Evolutionary conservation across 2,329 filamentous ascomycete species (phyloP), one percentile per base, ranked within the genome.

Genomic region (Colletotrichum sp.): DNA sequence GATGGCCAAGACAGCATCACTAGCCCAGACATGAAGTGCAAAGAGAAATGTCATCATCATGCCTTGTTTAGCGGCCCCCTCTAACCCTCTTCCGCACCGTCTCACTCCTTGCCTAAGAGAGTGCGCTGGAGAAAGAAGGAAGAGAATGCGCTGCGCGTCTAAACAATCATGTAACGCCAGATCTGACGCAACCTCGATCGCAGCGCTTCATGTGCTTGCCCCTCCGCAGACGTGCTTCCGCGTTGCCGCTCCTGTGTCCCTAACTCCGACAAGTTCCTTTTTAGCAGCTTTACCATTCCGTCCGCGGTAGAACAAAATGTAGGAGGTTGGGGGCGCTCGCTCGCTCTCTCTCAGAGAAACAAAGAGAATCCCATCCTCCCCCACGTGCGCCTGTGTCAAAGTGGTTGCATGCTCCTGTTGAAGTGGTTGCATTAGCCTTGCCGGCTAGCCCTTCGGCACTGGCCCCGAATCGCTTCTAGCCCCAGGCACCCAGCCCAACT

Each of bases 401-500:
- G 73, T 64, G 73, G 73, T 65, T 76, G 63, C 72, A 72, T 67
- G n/a, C 30, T 71, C 18, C 21, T 62, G 62, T 72, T 49, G 62
- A 75, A 67, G 72, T 62, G 68, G 62, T 72, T 75, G 73, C 73
- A 73, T 76, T 76, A 76, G 73, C 69, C 73, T 76, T 76, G 64
- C 73, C 70, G 70, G 59, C 57, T 30, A 55, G 24, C 30, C 57
- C 28, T 44, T 73, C 64, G 73, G 73, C 69, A 72, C 55, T 69
- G 64, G 70, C n/a, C 32, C 70, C 73, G 73, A 68, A 32, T 49
- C 39, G 30, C n/a, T 52, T 28, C 32, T 44, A 36, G 62, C 32
- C 32, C 34, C 62, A 64, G 62, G 62, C 32, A 64, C 59, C 30
- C 28, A 16, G 8, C n/a, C 34, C 30, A 13, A 30, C 18, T 57